Evolutionary conservation across 371 early-diverging fungal species (phyloP).

Genomic region (Mortierella sp.): DNA sequence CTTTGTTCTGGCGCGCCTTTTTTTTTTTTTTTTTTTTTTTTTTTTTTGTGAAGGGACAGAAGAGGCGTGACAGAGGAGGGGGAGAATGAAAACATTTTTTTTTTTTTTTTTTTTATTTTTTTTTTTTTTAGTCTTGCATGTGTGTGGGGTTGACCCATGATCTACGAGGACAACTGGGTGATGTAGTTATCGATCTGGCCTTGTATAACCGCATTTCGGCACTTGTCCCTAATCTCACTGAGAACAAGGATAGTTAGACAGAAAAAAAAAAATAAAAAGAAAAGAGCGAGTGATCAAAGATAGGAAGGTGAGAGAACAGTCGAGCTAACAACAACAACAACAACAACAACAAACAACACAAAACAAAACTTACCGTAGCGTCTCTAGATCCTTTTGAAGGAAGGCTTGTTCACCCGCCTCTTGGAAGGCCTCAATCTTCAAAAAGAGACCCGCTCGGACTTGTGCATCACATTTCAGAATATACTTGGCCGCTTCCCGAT

Average conservation of each 20-base stretch:
- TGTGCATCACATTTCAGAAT: conserved; percentile 78
- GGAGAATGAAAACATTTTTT: not conserved
- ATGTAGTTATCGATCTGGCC: conserved; percentile 45
- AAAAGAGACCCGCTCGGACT: conserved; percentile 73
- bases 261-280: not conserved
- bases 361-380: conserved; percentile 62
- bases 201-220: conserved; percentile 34
- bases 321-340: not conserved
- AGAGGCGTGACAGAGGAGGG: no score
- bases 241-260: not conserved
- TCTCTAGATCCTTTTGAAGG: conserved; percentile 71
- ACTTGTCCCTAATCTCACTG: conserved; percentile 52
- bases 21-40: no score
- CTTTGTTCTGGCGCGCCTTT: no score
- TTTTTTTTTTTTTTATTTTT: not conserved
- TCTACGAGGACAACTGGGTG: conserved; percentile 27
- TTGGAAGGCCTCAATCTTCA: conserved; percentile 80
- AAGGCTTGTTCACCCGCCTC: conserved; percentile 85
- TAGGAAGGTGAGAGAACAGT: not conserved
- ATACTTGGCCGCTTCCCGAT: conserved; percentile 83
- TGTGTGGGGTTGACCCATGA: not conserved
- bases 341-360: not conserved
- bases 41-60: no score
- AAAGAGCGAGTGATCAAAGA: not conserved
- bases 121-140: not conserved